Evolutionary conservation across 2,329 filamentous ascomycete species (phyloP), one percentile per base, ranked within the genome.

Genomic region (Chaetoscypha palmicola): DNA sequence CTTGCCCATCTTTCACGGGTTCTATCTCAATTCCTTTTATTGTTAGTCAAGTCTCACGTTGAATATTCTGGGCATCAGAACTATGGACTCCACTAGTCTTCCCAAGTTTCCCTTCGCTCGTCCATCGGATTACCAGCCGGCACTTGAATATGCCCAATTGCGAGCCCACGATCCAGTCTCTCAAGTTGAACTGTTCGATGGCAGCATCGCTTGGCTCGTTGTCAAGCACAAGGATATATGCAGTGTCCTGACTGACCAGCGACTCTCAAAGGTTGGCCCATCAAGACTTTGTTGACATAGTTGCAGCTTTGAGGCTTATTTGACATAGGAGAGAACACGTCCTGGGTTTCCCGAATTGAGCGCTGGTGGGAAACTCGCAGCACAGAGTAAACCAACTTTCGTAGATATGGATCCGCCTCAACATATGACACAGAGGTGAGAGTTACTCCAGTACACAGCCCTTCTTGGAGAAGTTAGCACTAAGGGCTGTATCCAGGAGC

Each of bases 361-460:
- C 43, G 62, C 66, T 9, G 67, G 69, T 14, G 70, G 69, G 5
- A 71, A 68, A 46, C 58, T 62, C 16, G 70, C 70, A 3, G 68
- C 65, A 14, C 68, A 70, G 50, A 67, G 64, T 19, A 68, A 66
- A 46, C 66, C 70, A 4, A 73, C 69, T 0, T 73, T 73, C 51
- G 70, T 73, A 4, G 69, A 73, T 49, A 72, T 73, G 68, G 69
- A 73, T 46, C 55, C 67, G 3, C 71, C 71, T 0, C 63, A 65
- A 2, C 71, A 74, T 45, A 70, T 67, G 64, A 55, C 61, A 11
- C 68, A 73, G 46, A 64, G 68, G 65, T 64, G 39, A 53, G n/a
- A 11, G n/a, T 22, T n/a, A n/a, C n/a, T n/a, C n/a, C n/a, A n/a
- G n/a, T n/a, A n/a, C n/a, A n/a, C n/a, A n/a, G 39, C 22, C 22